Evolutionary conservation across 129 eudicot species (phyloP), one percentile per base, ranked within the genome.

Genomic region (Smallanthus sonchifolius): DNA sequence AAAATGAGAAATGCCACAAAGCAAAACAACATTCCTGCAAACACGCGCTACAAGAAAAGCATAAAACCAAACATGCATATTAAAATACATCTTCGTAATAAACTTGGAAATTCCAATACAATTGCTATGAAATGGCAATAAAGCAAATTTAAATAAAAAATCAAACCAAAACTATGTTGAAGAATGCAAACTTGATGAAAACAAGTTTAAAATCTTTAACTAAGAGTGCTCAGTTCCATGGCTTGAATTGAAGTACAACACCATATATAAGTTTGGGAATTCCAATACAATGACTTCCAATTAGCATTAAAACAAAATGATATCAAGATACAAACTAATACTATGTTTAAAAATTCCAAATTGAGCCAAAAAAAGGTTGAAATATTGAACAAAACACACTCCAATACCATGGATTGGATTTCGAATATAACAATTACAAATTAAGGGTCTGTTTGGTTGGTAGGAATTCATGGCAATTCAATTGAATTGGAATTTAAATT

Each of bases 1-100:
- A 79, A 94, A 47, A 90, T 6, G 39, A 88, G 87, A 79, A 94
- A 94, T 15, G 75, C 83, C 54, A 79, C 70, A 24, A 83, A 90
- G 75, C 98, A 83, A 19, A 15, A 71, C 39, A 86, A 83, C 64
- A 90, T 68, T 43, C 73, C 83, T 35, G 92, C 86, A 67, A 94
- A 90, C 48, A 94, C 88, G 4, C 77, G 48, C 96, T 94, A 73
- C 85, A 84, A 48, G 5, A 30, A 67, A 44, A 71, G 6, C 45
- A 75, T 4, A 13, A 37, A 75, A 64, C 37, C 42, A 45, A 39
- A 57, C 36, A 70, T 16, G 42, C 34, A 72, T 70, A 44, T 61
- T 1, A 61, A 10, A 52, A 69, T 10, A 19, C 14, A 8, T 62
- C 40, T 48, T 35, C 32, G 8, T 5, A 17, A 59, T 56, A 30